Evolutionary conservation across 2,329 filamentous ascomycete species (phyloP).

Genomic region (Grosmannia huntii): DNA sequence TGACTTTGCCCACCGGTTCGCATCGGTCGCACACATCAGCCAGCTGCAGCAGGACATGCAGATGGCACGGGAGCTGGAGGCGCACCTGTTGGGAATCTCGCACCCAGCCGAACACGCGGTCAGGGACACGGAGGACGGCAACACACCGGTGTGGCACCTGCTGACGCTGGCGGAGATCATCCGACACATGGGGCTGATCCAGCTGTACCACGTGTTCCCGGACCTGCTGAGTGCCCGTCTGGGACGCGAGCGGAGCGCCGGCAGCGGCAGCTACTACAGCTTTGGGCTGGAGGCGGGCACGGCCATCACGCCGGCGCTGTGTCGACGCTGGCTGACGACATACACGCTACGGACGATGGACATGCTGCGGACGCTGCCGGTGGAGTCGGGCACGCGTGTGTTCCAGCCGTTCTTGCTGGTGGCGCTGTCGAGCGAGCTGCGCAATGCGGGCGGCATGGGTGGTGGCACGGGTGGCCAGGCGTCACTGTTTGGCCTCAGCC

Average conservation of each 20-base stretch:
- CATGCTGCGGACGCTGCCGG: conserved; percentile 33
- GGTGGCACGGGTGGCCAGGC: neutral
- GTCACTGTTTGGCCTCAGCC: conserved; percentile 16
- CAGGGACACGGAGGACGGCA: conserved; percentile 35
- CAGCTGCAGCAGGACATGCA: conserved; percentile 22
- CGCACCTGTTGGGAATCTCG: conserved; percentile 30
- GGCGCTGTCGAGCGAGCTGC: conserved; percentile 35
- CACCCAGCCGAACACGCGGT: conserved; percentile 33
- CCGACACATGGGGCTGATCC: conserved; percentile 36
- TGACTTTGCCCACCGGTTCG: conserved; percentile 21
- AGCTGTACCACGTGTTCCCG: conserved; percentile 41
- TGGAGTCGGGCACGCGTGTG: conserved; percentile 38
- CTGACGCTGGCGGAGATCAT: conserved; percentile 39
- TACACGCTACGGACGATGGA: conserved; percentile 37
- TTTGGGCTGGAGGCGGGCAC: neutral
- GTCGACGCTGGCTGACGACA: conserved; percentile 32
- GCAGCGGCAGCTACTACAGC: neutral
- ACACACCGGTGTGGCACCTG: conserved; percentile 39
- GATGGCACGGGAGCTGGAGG: conserved; percentile 28
- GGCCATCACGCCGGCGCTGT: conserved; percentile 5
- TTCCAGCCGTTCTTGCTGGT: conserved; percentile 40
- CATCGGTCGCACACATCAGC: conserved; percentile 15
- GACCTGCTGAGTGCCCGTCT: conserved; percentile 32
- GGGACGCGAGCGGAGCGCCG: conserved; percentile 16
- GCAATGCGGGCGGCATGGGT: conserved; percentile 15